Percentiles rank a stretch among this genome's conserved stretches.
These are phyloP conservation scores for Xerocomellus intermedius DNA, from an alignment of 768 basidiomycete species.

Conservation along the genomic window DNA sequence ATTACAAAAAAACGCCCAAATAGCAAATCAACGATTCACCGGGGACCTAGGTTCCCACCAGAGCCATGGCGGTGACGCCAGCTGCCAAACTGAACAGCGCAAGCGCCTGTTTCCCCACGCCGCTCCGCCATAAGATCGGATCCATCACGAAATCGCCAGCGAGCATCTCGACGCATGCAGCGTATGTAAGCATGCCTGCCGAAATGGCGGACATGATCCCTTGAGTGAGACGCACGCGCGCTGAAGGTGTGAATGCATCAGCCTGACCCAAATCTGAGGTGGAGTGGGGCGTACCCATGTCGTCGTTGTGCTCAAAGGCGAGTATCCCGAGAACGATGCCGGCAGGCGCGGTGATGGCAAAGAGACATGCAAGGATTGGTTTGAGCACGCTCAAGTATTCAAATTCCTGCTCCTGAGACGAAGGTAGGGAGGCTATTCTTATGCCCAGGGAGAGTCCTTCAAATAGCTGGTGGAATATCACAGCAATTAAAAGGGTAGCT, in stretches of 20 bases:
- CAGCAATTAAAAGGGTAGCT: slow-evolving; percentile 74
- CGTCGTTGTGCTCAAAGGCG: slow-evolving; percentile 38
- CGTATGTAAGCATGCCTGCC: slow-evolving; percentile 82
- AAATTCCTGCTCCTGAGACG: slow-evolving; percentile 27
- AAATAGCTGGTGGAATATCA: slow-evolving; percentile 81
- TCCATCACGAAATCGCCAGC: slow-evolving; percentile 84
- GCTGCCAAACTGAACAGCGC: slow-evolving; percentile 59
- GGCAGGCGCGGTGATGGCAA: slow-evolving; percentile 71
- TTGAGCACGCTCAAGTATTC: slow-evolving; percentile 39
- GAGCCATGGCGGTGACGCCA: slow-evolving; percentile 65
- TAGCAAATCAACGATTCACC: not conserved
- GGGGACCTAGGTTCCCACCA: slow-evolving; percentile 39
- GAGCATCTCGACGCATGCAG: slow-evolving; percentile 83
- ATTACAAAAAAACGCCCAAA: not conserved
- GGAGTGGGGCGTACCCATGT: slow-evolving; percentile 20
- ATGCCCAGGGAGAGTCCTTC: slow-evolving; percentile 84
- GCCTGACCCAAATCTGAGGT: not conserved
- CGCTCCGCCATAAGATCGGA: slow-evolving; percentile 43
- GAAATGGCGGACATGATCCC: slow-evolving; percentile 81
- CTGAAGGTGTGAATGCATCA: slow-evolving; percentile 22
- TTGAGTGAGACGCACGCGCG: slow-evolving; percentile 54
- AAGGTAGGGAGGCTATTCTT: slow-evolving; percentile 67
- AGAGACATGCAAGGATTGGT: slow-evolving; percentile 55
- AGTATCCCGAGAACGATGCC: slow-evolving; percentile 63
- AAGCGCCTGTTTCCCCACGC: slow-evolving; percentile 41